phyloP scores from a whole-genome alignment of 257 asterid genomes.

The Lithospermum erythrorhizon region DNA sequence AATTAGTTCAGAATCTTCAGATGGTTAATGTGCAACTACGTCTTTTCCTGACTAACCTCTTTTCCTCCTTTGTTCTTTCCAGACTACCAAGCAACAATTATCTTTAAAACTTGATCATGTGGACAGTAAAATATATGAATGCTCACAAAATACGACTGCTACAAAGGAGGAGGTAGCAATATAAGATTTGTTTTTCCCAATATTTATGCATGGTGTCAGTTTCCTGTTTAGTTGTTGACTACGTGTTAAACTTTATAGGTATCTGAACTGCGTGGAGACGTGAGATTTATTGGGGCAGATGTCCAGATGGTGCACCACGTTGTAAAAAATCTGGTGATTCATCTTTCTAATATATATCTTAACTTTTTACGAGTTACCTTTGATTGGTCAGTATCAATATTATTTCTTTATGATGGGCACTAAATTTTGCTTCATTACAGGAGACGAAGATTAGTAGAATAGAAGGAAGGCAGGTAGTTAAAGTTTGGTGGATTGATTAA shows the following conservation, averaged over 20 bases:
- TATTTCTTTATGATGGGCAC: constrained; percentile 13
- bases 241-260: constrained; percentile 35
- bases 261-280: constrained; percentile 49
- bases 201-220: constrained; percentile 4
- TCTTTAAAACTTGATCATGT: constrained; percentile 58
- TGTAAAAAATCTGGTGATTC: constrained; percentile 66
- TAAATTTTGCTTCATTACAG: constrained; percentile 29
- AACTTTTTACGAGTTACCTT: constrained; percentile 7
- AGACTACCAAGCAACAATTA: constrained; percentile 65
- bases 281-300: constrained; percentile 43
- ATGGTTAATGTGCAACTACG: not conserved
- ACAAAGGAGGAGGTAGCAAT: constrained; percentile 56
- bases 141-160: constrained; percentile 41
- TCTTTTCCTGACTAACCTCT: not conserved
- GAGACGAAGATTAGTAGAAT: constrained; percentile 66
- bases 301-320: constrained; percentile 56
- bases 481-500: constrained; percentile 3
- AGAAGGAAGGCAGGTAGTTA: constrained; percentile 73
- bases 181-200: constrained; percentile 9
- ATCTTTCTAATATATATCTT: constrained; percentile 9
- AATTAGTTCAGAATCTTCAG: not conserved
- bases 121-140: constrained; percentile 67
- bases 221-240: constrained; percentile 9
- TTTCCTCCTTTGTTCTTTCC: constrained; percentile 19
- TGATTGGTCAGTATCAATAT: not conserved